Conservation (phyloP, 1,284 basidiomycete species). For the Trametes polyzona region DNA sequence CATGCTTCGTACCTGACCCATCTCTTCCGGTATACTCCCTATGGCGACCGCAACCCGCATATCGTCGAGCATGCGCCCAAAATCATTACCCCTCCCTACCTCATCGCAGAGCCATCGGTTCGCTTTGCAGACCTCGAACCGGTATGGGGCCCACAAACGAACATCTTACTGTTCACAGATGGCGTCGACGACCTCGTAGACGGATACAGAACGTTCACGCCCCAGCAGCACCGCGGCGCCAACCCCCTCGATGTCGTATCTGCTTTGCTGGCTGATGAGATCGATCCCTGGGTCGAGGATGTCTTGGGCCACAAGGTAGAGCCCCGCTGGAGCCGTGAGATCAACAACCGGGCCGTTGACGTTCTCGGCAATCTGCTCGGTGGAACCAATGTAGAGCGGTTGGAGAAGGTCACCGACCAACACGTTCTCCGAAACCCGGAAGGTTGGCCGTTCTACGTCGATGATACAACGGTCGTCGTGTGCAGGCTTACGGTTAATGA, state of each 20-base stretch:
- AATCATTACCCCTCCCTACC: constrained; percentile 8
- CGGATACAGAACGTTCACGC: constrained; percentile 1
- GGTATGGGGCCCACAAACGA: background rate
- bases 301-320: constrained; percentile 8
- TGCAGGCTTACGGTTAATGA: background rate
- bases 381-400: constrained; percentile 1
- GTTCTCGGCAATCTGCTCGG: constrained; percentile 20
- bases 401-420: no score
- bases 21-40: constrained; percentile 1
- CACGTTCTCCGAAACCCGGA: no score
- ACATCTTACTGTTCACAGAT: constrained; percentile 5
- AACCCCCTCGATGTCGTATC: constrained; percentile 3
- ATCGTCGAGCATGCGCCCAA: background rate
- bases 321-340: constrained; percentile 10
- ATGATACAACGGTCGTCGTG: constrained; percentile 16
- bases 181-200: constrained; percentile 14
- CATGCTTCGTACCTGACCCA: constrained; percentile 2
- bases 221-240: background rate
- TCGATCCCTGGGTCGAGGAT: constrained; percentile 8
- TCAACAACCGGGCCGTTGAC: constrained; percentile 12
- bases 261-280: background rate
- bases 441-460: no score
- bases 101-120: constrained; percentile 3
- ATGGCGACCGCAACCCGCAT: background rate
- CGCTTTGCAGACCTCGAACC: constrained; percentile 4